Evolutionary conservation across 495 filamentous ascomycete species (phyloP).

Genomic region (Penicillium alfredii): DNA sequence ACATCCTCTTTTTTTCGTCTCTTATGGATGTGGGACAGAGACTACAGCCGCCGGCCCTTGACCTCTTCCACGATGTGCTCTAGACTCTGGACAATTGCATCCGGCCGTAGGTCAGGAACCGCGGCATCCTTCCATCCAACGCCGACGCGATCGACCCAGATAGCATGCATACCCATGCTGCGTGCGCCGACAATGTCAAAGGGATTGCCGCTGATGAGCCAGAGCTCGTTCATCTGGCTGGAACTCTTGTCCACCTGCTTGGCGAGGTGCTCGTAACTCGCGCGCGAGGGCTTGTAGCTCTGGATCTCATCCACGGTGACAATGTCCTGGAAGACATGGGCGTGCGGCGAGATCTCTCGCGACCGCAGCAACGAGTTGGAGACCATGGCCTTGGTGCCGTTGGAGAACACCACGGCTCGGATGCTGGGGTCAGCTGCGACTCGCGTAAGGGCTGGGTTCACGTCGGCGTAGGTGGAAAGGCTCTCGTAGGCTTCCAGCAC

Average conservation of each 20-base stretch:
- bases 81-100: conserved; percentile 24
- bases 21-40: no score
- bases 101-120: conserved; percentile 23
- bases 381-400: conserved; percentile 63
- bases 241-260: conserved; percentile 43
- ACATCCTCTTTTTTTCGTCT: conserved; percentile 24
- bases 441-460: conserved; percentile 43
- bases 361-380: conserved; percentile 52
- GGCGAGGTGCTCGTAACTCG: conserved; percentile 56
- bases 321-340: conserved; percentile 46
- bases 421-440: conserved; percentile 36
- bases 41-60: conserved; percentile 6
- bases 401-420: conserved; percentile 65
- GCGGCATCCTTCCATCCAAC: conserved; percentile 36
- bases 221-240: conserved; percentile 50
- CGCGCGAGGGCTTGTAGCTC: conserved; percentile 65
- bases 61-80: conserved; percentile 26
- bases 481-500: conserved; percentile 64
- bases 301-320: conserved; percentile 56
- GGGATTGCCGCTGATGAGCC: conserved; percentile 72
- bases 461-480: conserved; percentile 66
- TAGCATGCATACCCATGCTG: conserved; percentile 48
- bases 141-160: conserved; percentile 62
- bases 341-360: conserved; percentile 47
- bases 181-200: conserved; percentile 63